Conservation (phyloP, 2,329 filamentous ascomycete species). For the Hymenoscyphus fraxineus region DNA sequence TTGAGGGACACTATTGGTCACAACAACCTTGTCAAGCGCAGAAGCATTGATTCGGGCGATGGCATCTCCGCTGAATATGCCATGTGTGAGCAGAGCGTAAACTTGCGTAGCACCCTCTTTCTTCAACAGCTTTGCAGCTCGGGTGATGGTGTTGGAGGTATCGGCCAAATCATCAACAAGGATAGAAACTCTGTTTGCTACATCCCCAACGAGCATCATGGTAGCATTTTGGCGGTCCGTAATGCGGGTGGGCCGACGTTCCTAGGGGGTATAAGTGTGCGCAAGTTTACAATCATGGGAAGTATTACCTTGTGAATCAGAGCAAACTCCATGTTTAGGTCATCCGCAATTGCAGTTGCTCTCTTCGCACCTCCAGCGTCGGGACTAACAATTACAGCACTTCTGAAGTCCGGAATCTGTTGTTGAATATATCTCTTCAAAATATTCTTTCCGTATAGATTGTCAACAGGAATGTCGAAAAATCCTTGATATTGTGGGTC, state of each 20-base stretch:
- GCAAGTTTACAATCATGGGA: constrained; percentile 31
- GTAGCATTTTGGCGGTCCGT: constrained; percentile 85
- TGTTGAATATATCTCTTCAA: constrained; percentile 70
- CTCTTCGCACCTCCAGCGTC: constrained; percentile 96
- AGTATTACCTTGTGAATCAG: constrained; percentile 88
- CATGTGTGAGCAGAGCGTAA: constrained; percentile 90
- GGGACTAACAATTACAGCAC: constrained; percentile 90
- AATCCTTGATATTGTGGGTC: constrained; percentile 98
- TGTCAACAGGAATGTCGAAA: constrained; percentile 98
- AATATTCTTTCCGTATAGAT: constrained; percentile 81
- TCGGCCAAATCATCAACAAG: constrained; percentile 92
- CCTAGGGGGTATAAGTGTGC: constrained; percentile 49
- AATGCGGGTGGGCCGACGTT: constrained; percentile 84
- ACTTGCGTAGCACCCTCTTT: constrained; percentile 90
- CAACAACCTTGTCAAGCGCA: constrained; percentile 85
- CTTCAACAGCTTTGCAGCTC: constrained; percentile 94
- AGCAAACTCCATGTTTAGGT: constrained; percentile 89
- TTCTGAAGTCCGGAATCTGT: constrained; percentile 73
- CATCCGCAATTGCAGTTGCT: constrained; percentile 91
- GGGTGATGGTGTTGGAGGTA: constrained; percentile 94
- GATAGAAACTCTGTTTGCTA: constrained; percentile 77
- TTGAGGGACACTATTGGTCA: constrained; percentile 94
- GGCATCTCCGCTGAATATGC: constrained; percentile 90
- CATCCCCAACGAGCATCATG: constrained; percentile 93
- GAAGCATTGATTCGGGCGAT: constrained; percentile 93